Conservation (phyloP, 176 grass and related monocot genomes). For the Cocos nucifera region DNA sequence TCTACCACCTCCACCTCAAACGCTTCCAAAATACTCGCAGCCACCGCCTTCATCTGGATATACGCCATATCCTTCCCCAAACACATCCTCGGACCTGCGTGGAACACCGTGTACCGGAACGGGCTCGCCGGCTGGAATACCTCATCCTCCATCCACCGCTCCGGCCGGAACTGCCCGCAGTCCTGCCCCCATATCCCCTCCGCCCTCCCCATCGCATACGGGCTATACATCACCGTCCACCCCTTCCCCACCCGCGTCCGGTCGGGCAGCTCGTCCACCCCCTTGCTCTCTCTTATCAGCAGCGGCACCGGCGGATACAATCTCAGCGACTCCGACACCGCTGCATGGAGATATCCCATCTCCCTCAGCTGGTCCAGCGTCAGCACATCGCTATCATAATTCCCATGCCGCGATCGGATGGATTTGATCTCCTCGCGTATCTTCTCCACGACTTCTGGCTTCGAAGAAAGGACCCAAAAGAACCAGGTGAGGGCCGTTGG, state of each 20-base stretch:
- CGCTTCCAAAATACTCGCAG: conserved; percentile 27
- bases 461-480: conserved; percentile 28
- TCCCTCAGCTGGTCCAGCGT: conserved; percentile 25
- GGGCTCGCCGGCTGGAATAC: conserved; percentile 20
- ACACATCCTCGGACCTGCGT: conserved; percentile 26
- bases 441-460: conserved; percentile 6
- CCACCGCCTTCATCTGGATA: conserved; percentile 35
- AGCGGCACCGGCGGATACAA: conserved; percentile 30
- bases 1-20: conserved; percentile 24
- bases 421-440: conserved; percentile 20
- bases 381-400: not conserved
- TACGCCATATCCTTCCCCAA: conserved; percentile 41
- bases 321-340: conserved; percentile 35
- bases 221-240: conserved; percentile 18
- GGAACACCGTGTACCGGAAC: conserved; percentile 24
- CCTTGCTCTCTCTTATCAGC: conserved; percentile 30
- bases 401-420: conserved; percentile 1
- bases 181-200: conserved; percentile 29
- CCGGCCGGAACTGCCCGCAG: conserved; percentile 23
- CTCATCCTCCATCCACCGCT: conserved; percentile 28
- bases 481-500: conserved; percentile 47
- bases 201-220: conserved; percentile 25
- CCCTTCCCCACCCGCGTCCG: conserved; percentile 36
- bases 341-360: conserved; percentile 35
- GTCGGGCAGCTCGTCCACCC: conserved; percentile 39